These are phyloP conservation scores for Alternaria sp. DNA, from an alignment of 2,329 filamentous ascomycete species.

Conservation along the genomic window DNA sequence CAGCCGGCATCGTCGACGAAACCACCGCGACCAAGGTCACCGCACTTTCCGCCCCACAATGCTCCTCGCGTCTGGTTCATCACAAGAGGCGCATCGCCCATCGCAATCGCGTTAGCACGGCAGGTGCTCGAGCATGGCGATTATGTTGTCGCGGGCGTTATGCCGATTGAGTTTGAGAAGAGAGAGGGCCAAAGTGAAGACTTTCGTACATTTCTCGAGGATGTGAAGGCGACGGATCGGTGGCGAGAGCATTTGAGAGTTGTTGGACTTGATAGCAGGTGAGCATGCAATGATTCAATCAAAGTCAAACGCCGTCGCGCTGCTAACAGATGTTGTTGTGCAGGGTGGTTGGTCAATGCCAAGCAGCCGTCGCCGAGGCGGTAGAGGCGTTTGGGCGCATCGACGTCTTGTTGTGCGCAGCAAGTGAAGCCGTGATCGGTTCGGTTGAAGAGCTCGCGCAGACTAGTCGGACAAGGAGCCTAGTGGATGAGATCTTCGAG, in stretches of 20 bases:
- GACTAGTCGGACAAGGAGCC: constrained; percentile 73
- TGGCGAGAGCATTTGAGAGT: constrained; percentile 81
- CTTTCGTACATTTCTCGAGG: constrained; percentile 80
- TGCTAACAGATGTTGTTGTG: background rate
- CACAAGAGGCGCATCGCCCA: constrained; percentile 84
- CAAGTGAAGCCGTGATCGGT: constrained; percentile 87
- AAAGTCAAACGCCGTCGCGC: constrained; percentile 18
- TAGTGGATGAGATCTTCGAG: constrained; percentile 92
- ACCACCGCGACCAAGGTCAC: constrained; percentile 49
- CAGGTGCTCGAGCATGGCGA: constrained; percentile 90
- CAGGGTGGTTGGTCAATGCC: constrained; percentile 74
- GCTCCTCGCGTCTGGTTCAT: constrained; percentile 91
- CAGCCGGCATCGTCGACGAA: constrained; percentile 36
- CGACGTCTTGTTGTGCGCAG: constrained; percentile 90
- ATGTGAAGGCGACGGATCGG: constrained; percentile 73
- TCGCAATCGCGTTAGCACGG: constrained; percentile 82
- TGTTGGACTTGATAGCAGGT: constrained; percentile 67
- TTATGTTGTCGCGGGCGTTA: constrained; percentile 84
- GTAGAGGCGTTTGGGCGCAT: constrained; percentile 84
- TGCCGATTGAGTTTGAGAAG: constrained; percentile 77
- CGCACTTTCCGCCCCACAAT: constrained; percentile 68
- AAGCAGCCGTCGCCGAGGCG: constrained; percentile 86
- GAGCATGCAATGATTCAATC: background rate
- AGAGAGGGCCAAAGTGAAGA: constrained; percentile 75
- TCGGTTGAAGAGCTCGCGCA: constrained; percentile 90